Evolutionary conservation across 2,329 filamentous ascomycete species (phyloP).

Genomic region (Claviceps fusiformis): DNA sequence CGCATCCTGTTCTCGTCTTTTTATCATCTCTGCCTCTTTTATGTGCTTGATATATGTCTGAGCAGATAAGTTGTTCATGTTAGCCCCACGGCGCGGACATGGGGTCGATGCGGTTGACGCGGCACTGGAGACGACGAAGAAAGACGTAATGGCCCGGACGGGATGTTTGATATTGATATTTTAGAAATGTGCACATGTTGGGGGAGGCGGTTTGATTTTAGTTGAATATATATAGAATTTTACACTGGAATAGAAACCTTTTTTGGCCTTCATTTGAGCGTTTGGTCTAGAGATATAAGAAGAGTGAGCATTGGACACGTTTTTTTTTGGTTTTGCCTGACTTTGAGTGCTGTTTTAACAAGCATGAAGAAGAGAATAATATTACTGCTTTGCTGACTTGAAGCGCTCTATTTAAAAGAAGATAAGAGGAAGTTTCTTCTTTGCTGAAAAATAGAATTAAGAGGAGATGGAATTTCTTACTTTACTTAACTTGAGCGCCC

Average conservation of each 20-base stretch:
- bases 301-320: no score
- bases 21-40: neutral
- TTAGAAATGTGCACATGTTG: neutral
- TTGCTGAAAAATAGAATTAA: no score
- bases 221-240: neutral
- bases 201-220: neutral
- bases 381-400: no score
- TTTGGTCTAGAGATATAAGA: no score
- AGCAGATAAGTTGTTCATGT: neutral
- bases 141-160: neutral
- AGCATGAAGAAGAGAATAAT: no score
- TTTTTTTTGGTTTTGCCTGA: no score
- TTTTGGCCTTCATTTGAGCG: neutral
- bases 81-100: neutral
- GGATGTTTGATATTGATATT: neutral
- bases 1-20: neutral
- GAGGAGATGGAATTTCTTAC: no score
- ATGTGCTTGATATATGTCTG: neutral
- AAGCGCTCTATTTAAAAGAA: no score
- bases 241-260: neutral
- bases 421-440: no score
- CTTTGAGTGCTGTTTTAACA: no score
- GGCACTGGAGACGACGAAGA: neutral
- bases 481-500: no score
- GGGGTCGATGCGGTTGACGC: neutral